Evolutionary conservation across 2,329 filamentous ascomycete species (phyloP), one percentile per base, ranked within the genome.

Genomic region (Fusarium equiseti): DNA sequence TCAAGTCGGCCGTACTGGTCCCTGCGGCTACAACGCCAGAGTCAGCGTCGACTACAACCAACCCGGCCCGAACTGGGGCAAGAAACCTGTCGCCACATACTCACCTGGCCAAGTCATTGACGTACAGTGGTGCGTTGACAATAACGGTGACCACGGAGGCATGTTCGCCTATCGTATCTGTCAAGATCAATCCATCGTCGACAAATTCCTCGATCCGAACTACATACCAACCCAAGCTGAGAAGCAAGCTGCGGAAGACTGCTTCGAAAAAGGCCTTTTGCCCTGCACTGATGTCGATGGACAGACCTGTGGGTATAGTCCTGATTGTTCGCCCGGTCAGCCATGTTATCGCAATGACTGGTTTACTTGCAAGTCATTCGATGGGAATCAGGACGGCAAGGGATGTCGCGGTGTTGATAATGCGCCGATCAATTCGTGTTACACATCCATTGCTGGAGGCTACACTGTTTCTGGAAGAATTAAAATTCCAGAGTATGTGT

Each of bases 141-240:
- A 86, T 76, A 88, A 87, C 68, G 86, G 86, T 0, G 85, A 88
- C 68, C 86, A 88, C 66, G 85, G 85, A 27, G 86, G 85, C 75
- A 87, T 87, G 85, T 88, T 87, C 76, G 81, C 76, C 70, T 88
- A 86, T 74, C 84, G 86, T 12, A 83, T 87, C 66, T 88, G 85
- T 71, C 81, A 85, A 66, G 78, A 88, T 68, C 85, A 87, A 68
- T 78, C 76, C 0, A 75, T 88, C 0, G 83, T 87, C 31, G 80
- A 86, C 77, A 84, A 84, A 68, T 83, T 88, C 70, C 75, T 86
- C 3, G 81, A 82, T 2, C 80, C 84, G 0, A 74, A 71, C 10
- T 86, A 87, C 64, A 68, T 84, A 5, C 85, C 86, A 0, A 87
- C 84, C 4, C 76, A 83, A 0, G 83, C 75, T 1, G 86, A 87